Evolutionary conservation across 2,329 filamentous ascomycete genomes (phyloP), one percentile per base, ranked within the genome.

Genomic region (Sclerotinia minor): DNA sequence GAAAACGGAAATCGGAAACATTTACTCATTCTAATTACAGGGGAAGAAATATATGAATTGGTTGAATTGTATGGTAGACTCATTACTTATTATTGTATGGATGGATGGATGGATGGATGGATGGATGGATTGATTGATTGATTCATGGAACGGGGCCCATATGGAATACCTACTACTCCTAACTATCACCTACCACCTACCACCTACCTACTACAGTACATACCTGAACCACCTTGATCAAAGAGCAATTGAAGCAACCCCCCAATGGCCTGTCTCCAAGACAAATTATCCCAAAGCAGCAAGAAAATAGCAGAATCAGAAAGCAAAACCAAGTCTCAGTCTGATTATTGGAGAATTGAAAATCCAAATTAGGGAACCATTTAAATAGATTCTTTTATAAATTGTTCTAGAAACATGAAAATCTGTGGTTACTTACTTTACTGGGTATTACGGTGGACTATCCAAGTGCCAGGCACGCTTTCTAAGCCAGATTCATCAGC

Each of bases 371-470:
- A 29, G 64, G 44, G 32, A 65, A 61, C 21, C 17, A 61, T 61
- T 61, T 38, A 49, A 61, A 61, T 61, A 59, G 53, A 58, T 59
- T 58, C 41, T 65, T 29, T 50, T 3, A 24, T 11, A 19, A 41
- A 50, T 58, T 35, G 50, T 65, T 65, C 64, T 65, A 59, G 64
- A 59, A 65, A 65, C 64, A 59, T 65, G 63, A 47, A 35, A 65
- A 32, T 65, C 41, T 35, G 47, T 24, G 61, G 53, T 38, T 38
- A 3, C 35, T 38, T 38, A 38, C 35, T 38, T 9, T 38, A 38
- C 35, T 38, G 35, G 52, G 63, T 58, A 65, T 21, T n/a, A 19
- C n/a, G 21, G 24, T 35, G 29, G 45, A 55, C 32, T 55, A 2
- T 26, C 11, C n/a, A n/a, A 19, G 24, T 5, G 21, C 19, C 26